A percentile compares a stretch with the other conserved stretches of the same genome.
Evolutionary conservation across 495 filamentous ascomycete genomes (phyloP).

Genomic region (Elaphomyces granulatus): DNA sequence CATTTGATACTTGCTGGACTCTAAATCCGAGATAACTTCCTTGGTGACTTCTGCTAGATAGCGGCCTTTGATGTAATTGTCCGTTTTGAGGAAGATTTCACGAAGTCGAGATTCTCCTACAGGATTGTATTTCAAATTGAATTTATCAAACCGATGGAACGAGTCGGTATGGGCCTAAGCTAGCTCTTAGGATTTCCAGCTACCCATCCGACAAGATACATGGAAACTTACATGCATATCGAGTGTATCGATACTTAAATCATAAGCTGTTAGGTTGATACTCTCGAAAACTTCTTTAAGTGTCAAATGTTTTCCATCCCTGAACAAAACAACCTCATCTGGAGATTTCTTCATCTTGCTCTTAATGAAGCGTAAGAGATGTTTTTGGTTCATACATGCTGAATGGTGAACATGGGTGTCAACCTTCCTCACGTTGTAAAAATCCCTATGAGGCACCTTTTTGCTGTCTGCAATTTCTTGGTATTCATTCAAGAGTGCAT

Average conservation of each 20-base stretch:
- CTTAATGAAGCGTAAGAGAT: slow-evolving; percentile 95
- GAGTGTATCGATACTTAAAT: slow-evolving; percentile 93
- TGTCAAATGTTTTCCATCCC: slow-evolving; percentile 87
- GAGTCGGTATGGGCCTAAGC: slow-evolving; percentile 84
- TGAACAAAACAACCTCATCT: slow-evolving; percentile 82
- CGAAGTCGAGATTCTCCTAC: slow-evolving; percentile 88
- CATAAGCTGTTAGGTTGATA: slow-evolving; percentile 93
- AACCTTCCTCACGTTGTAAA: slow-evolving; percentile 97
- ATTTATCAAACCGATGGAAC: slow-evolving; percentile 98
- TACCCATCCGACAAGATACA: not conserved
- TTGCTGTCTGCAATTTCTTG: slow-evolving; percentile 97
- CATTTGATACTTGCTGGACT: slow-evolving; percentile 99
- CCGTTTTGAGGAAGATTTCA: slow-evolving; percentile 95
- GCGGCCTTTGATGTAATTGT: slow-evolving; percentile 91
- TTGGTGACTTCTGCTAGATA: slow-evolving; percentile 96
- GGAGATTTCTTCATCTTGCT: slow-evolving; percentile 98
- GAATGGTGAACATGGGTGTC: slow-evolving; percentile 99
- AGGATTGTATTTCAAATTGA: slow-evolving; percentile 98
- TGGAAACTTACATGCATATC: slow-evolving; percentile 80
- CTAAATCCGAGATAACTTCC: slow-evolving; percentile 93
- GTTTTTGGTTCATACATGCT: slow-evolving; percentile 99
- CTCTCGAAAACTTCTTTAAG: slow-evolving; percentile 90
- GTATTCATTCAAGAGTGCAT: slow-evolving; percentile 84
- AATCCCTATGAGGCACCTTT: slow-evolving; percentile 90
- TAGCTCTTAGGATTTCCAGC: not conserved